Evolutionary conservation across 148 eudicot species (phyloP).

Genomic region (Rhododendron kiyosumense): DNA sequence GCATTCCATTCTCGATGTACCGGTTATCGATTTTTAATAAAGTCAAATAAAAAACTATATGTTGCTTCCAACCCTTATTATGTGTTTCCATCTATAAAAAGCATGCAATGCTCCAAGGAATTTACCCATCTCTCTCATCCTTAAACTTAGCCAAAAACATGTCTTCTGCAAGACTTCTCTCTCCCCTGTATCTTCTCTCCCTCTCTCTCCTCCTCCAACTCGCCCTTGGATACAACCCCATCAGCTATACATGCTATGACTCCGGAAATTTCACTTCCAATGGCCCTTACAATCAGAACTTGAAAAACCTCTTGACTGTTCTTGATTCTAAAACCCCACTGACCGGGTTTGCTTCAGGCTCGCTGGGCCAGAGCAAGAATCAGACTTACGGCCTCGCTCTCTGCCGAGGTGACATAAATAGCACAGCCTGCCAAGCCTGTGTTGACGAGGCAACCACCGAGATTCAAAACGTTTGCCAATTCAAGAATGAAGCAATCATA

Average conservation of each 20-base stretch:
- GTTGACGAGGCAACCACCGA: slow-evolving; percentile 18
- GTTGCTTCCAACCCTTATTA: not conserved
- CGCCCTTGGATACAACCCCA: slow-evolving; percentile 12
- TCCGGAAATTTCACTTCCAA: slow-evolving; percentile 9
- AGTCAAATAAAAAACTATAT: too few relatives aligned
- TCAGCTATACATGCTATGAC: slow-evolving; percentile 8
- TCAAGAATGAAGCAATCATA: slow-evolving; percentile 23
- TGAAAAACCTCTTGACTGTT: slow-evolving; percentile 18
- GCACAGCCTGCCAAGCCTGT: slow-evolving; percentile 23
- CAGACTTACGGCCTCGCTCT: slow-evolving; percentile 28
- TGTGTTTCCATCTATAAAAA: not conserved
- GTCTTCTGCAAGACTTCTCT: not conserved
- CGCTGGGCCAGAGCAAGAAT: slow-evolving; percentile 5
- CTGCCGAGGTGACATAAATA: slow-evolving; percentile 35
- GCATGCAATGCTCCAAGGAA: not conserved
- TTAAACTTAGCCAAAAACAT: not conserved
- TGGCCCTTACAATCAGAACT: slow-evolving; percentile 16
- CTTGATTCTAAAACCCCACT: slow-evolving; percentile 16
- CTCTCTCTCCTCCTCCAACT: not conserved
- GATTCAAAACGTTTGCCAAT: slow-evolving; percentile 16
- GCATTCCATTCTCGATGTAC: too few relatives aligned
- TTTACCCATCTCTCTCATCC: not conserved
- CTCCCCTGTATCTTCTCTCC: not conserved
- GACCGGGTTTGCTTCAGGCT: slow-evolving; percentile 25
- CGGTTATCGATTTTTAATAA: too few relatives aligned